These are phyloP conservation scores for Tolypocladium ophioglossoides DNA, from an alignment of 2,329 filamentous ascomycete species.

Conservation along the genomic window DNA sequence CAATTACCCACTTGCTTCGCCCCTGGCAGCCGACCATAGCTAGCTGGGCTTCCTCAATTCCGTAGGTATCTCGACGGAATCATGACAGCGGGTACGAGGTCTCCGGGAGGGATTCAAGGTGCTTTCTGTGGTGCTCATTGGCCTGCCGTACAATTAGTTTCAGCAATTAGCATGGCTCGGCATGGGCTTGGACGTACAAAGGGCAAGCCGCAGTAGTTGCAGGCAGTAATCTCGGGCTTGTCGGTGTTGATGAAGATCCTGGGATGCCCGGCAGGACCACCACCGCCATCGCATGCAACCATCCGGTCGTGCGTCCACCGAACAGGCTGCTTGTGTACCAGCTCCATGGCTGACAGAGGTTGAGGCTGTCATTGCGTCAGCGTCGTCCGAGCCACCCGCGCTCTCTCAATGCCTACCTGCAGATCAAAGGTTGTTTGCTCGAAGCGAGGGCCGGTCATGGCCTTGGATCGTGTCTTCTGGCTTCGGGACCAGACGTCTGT, in stretches of 20 bases:
- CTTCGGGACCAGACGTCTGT: constrained; percentile 70
- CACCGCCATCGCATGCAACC: constrained; percentile 86
- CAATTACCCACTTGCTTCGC: not conserved
- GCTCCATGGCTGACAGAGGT: constrained; percentile 80
- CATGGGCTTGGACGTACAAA: constrained; percentile 54
- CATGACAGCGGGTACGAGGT: constrained; percentile 70
- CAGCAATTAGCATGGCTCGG: not conserved
- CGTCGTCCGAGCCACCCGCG: not conserved
- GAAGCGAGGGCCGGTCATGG: constrained; percentile 90
- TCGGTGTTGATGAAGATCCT: constrained; percentile 96
- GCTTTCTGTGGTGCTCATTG: constrained; percentile 75
- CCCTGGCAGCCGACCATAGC: not conserved
- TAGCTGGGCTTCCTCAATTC: not conserved
- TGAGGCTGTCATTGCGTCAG: constrained; percentile 53
- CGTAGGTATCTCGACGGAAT: constrained; percentile 4
- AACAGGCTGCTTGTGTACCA: constrained; percentile 94
- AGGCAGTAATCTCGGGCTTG: constrained; percentile 85
- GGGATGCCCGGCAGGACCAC: constrained; percentile 82
- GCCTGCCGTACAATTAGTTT: constrained; percentile 45
- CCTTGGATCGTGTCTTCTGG: constrained; percentile 69
- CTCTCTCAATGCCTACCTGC: constrained; percentile 53
- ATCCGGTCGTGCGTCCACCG: constrained; percentile 76
- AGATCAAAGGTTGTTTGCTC: constrained; percentile 91
- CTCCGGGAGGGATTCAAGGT: constrained; percentile 70
- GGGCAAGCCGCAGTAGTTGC: constrained; percentile 87